phyloP scores from a whole-genome alignment of 2,329 filamentous ascomycete species.

The Mariannaea elegans region DNA sequence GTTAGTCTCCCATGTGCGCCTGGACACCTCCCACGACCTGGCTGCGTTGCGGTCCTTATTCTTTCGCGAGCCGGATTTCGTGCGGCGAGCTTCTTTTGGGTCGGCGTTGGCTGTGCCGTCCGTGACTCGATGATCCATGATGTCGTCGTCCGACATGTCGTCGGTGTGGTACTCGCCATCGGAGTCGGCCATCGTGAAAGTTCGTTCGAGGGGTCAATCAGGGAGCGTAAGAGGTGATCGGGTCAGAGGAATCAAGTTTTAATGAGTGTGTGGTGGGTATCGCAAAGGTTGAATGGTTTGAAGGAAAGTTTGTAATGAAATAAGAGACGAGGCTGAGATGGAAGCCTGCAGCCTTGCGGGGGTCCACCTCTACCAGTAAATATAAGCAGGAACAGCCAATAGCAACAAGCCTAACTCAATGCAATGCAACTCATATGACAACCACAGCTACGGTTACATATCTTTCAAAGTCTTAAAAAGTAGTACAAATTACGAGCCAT shows the following conservation, averaged over 20 bases:
- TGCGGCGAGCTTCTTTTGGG: constrained; percentile 41
- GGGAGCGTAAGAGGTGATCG: not conserved
- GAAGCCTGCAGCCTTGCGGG: constrained; percentile 34
- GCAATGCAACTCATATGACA: not conserved
- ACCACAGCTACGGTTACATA: not conserved
- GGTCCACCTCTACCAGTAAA: constrained; percentile 28
- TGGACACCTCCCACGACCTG: constrained; percentile 73
- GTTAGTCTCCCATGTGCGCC: constrained; percentile 76
- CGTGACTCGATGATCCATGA: constrained; percentile 59
- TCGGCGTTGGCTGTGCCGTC: constrained; percentile 49
- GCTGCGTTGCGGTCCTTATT: constrained; percentile 50
- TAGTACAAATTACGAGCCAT: not conserved
- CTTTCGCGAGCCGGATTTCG: constrained; percentile 42
- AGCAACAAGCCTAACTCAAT: constrained; percentile 8
- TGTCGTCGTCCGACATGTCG: constrained; percentile 72
- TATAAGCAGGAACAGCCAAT: constrained; percentile 30
- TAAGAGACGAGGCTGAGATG: constrained; percentile 38
- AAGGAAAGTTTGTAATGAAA: constrained; percentile 29
- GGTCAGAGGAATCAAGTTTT: not conserved
- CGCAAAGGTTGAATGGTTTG: not conserved
- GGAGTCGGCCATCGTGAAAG: constrained; percentile 70
- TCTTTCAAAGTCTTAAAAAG: not conserved
- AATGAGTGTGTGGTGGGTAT: not conserved
- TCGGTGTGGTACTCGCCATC: constrained; percentile 75
- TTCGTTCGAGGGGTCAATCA: not conserved